phyloP scores from a whole-genome alignment of 768 basidiomycete genomes.

The Lactarius akahatsu region DNA sequence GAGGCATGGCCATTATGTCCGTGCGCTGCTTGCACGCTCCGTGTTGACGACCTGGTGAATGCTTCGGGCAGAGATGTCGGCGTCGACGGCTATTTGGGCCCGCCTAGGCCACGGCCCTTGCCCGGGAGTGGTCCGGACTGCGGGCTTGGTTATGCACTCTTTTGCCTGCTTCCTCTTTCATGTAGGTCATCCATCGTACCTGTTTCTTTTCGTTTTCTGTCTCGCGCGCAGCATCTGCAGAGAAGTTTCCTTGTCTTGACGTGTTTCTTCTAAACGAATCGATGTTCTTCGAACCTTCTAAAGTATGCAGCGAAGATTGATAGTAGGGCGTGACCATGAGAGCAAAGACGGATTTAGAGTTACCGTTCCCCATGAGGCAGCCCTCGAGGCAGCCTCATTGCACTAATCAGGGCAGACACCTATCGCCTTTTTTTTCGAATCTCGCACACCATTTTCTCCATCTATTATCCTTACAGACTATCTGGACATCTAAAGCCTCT shows the following conservation, averaged over 20 bases:
- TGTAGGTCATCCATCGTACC: constrained; percentile 15
- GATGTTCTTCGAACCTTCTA: neutral
- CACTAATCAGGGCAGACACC: neutral
- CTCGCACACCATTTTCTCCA: neutral
- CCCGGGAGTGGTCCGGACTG: constrained; percentile 8
- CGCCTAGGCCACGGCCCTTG: constrained; percentile 3
- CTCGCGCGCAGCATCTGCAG: constrained; percentile 13
- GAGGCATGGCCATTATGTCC: constrained; percentile 14
- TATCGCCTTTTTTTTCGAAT: neutral
- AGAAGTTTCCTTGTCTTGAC: constrained; percentile 3
- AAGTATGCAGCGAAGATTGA: neutral
- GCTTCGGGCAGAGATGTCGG: constrained; percentile 10
- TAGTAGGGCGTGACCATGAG: neutral
- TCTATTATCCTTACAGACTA: neutral
- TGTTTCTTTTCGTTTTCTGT: constrained; percentile 10
- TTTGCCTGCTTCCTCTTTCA: constrained; percentile 17
- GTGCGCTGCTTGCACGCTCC: constrained; percentile 21
- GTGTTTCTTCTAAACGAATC: constrained; percentile 11
- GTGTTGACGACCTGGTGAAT: constrained; percentile 20
- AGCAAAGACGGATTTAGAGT: neutral
- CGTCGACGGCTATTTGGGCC: constrained; percentile 8
- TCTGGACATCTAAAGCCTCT: neutral
- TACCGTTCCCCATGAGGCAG: neutral
- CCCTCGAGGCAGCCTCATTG: constrained; percentile 20
- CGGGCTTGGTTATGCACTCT: constrained; percentile 23